These are phyloP conservation scores for Talaromyces pinophilus DNA, from an alignment of 2,329 filamentous ascomycete species.

Conservation along the genomic window DNA sequence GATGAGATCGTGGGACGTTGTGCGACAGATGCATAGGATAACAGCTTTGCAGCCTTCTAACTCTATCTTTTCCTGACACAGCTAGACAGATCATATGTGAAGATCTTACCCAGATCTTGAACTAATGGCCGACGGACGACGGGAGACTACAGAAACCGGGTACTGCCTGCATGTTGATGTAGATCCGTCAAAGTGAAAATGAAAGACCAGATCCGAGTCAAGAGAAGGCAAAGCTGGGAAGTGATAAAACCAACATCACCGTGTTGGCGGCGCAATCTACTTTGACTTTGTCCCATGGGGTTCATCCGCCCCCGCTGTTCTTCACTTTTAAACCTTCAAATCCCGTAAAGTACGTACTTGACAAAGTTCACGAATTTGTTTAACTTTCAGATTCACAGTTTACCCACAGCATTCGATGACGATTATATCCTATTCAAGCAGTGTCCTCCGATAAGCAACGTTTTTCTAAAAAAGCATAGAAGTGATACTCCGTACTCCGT, in stretches of 20 bases:
- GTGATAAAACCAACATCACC: neutral
- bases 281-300: slow-evolving; percentile 10
- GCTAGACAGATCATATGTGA: neutral
- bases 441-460: neutral
- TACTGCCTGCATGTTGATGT: slow-evolving; percentile 8
- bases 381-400: neutral
- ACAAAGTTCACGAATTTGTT: neutral
- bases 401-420: neutral
- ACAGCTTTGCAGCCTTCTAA: slow-evolving; percentile 3
- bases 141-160: slow-evolving; percentile 1
- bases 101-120: slow-evolving; percentile 3
- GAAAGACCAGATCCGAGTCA: neutral
- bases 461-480: neutral
- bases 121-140: neutral
- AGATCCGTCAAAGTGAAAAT: neutral
- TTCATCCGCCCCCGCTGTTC: slow-evolving; percentile 11
- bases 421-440: slow-evolving; percentile 6
- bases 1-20: neutral
- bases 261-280: neutral
- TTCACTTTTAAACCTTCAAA: neutral
- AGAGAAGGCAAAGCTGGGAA: neutral
- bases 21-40: slow-evolving; percentile 1
- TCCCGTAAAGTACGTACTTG: neutral
- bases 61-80: slow-evolving; percentile 1
- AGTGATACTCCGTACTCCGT: neutral